A percentile compares a stretch with the other conserved stretches of the same genome.
phyloP scores from a whole-genome alignment of 2,329 filamentous ascomycete genomes.

The Aureobasidium sp. region DNA sequence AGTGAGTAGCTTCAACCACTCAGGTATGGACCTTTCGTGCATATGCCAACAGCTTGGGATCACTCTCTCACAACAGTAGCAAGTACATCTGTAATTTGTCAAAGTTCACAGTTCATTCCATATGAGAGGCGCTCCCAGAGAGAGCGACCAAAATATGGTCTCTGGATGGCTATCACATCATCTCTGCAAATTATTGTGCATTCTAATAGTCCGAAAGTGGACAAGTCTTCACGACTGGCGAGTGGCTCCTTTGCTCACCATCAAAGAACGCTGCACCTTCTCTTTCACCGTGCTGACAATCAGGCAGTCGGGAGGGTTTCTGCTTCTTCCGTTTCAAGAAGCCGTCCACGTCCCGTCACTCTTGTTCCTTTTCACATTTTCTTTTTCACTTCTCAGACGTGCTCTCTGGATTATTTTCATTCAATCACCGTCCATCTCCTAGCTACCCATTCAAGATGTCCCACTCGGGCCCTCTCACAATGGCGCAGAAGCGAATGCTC shows the following conservation, averaged over 20 bases:
- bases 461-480: background rate
- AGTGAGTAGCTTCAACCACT: background rate
- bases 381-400: background rate
- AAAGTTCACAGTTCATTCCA: too few relatives aligned
- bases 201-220: background rate
- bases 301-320: too few relatives aligned
- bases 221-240: too few relatives aligned
- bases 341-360: background rate
- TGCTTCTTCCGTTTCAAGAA: background rate
- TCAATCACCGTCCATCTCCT: background rate
- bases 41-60: too few relatives aligned
- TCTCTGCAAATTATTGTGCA: too few relatives aligned
- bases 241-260: too few relatives aligned
- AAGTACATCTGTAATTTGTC: too few relatives aligned
- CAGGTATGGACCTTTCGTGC: background rate
- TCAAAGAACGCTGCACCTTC: background rate
- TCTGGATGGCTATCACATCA: too few relatives aligned
- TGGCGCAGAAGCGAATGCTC: background rate
- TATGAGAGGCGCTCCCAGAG: too few relatives aligned
- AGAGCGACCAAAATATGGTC: too few relatives aligned
- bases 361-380: background rate
- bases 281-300: background rate
- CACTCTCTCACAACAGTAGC: too few relatives aligned
- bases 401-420: too few relatives aligned
- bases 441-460: background rate